Evolutionary conservation across 2,329 filamentous ascomycete genomes (phyloP).

Genomic region (Microsporum ferrugineum): DNA sequence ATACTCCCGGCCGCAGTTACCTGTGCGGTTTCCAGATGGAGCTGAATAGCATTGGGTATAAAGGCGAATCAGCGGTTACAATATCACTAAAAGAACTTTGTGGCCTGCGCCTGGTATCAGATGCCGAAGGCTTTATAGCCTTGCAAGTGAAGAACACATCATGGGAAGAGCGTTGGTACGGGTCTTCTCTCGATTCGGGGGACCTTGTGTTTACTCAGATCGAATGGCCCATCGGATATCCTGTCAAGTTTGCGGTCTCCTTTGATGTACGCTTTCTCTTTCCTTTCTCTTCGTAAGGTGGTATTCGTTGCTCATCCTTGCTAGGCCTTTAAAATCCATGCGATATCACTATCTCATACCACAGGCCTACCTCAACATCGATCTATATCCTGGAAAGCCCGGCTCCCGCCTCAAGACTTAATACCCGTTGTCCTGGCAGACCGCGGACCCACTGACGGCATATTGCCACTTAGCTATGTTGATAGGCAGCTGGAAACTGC

Average conservation of each 20-base stretch:
- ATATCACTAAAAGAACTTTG: not conserved
- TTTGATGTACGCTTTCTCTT: not conserved
- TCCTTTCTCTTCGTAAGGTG: not conserved
- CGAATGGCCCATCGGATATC: not conserved
- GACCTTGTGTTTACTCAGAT: constrained; percentile 3
- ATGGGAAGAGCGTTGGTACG: not conserved
- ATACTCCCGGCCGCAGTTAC: not conserved
- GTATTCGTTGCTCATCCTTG: not conserved
- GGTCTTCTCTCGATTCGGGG: not conserved
- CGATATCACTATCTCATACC: not conserved
- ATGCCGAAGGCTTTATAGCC: constrained; percentile 1
- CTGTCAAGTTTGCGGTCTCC: not conserved
- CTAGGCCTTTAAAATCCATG: constrained; percentile 4
- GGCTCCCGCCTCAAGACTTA: not conserved
- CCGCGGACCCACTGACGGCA: not conserved
- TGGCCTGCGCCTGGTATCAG: constrained; percentile 1
- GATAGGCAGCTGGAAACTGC: not conserved
- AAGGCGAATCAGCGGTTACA: not conserved
- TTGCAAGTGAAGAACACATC: constrained; percentile 1
- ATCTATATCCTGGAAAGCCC: not conserved
- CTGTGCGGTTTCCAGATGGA: not conserved
- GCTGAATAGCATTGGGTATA: not conserved
- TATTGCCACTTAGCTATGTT: not conserved
- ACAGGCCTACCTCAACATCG: not conserved
- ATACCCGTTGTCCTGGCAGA: not conserved